Conservation (phyloP, 768 basidiomycete genomes). For the Termitomyces sp. region DNA sequence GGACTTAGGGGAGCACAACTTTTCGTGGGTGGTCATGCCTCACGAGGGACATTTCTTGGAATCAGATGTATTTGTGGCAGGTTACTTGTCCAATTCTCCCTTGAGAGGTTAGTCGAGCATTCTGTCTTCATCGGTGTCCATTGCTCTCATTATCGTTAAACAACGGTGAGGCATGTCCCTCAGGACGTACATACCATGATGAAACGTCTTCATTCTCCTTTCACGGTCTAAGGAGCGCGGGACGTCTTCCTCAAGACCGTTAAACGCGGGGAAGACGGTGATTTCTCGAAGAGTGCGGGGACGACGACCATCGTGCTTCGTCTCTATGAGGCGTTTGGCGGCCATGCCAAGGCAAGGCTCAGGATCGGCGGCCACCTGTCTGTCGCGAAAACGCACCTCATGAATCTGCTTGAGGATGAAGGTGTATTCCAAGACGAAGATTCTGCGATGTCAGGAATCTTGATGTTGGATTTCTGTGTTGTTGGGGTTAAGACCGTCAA, state of each 20-base stretch:
- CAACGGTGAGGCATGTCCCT: constrained; percentile 24
- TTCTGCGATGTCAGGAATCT: constrained; percentile 16
- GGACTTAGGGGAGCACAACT: constrained; percentile 61
- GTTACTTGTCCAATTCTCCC: constrained; percentile 82
- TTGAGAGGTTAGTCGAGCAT: constrained; percentile 45
- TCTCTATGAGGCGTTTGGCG: constrained; percentile 92
- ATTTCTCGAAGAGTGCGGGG: constrained; percentile 18
- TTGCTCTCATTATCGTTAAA: neutral
- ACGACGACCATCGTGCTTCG: constrained; percentile 67
- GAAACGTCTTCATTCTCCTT: constrained; percentile 39
- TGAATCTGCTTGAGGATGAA: constrained; percentile 85
- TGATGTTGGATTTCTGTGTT: constrained; percentile 70
- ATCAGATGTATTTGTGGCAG: constrained; percentile 81
- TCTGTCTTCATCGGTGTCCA: neutral
- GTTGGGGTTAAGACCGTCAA: constrained; percentile 92
- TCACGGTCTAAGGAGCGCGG: constrained; percentile 60
- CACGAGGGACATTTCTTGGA: constrained; percentile 87
- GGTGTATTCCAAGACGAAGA: constrained; percentile 28
- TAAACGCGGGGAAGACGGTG: constrained; percentile 89
- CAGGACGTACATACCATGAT: constrained; percentile 24
- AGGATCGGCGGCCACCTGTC: constrained; percentile 45
- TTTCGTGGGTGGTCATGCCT: constrained; percentile 88
- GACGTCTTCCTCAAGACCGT: constrained; percentile 92
- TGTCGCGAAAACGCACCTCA: constrained; percentile 56
- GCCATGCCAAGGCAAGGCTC: constrained; percentile 67